Base-by-base conservation (phyloP, 2,329 filamentous ascomycete species). In the Ophiostoma ulmi region DNA sequence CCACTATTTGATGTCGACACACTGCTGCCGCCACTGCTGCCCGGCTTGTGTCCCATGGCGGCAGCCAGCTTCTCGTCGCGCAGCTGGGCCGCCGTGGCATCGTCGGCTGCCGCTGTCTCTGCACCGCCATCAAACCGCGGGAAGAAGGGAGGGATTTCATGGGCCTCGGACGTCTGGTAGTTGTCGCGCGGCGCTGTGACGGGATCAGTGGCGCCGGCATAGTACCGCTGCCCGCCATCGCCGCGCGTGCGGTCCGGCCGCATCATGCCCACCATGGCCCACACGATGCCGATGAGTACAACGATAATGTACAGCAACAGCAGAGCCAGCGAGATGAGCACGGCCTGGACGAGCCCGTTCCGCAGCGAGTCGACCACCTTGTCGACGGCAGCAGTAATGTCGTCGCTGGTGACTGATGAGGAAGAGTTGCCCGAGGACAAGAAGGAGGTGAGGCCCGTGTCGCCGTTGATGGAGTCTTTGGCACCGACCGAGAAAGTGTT, bases 401-500 rank as follows among this genome's bases (percentile, higher is more conserved):
- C 91, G 80, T 97, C 92, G 55, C 88, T 89, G 8, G 93, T 90
- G 71, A 88, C 86, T 73, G 86, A 87, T 3, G 58, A 31, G 6
- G 65, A 38, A 0, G 35, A 26, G 36, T 67, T 67, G 38, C 64
- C 38, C 6, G 20, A 26, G 38, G 65, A 22, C 39, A 88, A 88
- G 0, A 93, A 89, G 72, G 90, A 87, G n/a, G 92, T 85, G 67
- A 98, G 87, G 79, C 98, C 95, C 13, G 85, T 82, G 74, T 91
- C 87, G 70, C 86, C 86, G 7, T 81, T 78, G 72, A 90, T 80
- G 52, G 85, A 86, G 65, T 85, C 83, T 41, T 87, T 82, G 70
- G 94, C 91, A 61, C 94, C 93, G 69, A 90, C 82, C 72, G 92
- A 94, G 81, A 98, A 97, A 1, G 91, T 91, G 78, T 97, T 86